phyloP scores from a whole-genome alignment of 2,329 filamentous ascomycete species.

The Epicoccum nigrum region DNA sequence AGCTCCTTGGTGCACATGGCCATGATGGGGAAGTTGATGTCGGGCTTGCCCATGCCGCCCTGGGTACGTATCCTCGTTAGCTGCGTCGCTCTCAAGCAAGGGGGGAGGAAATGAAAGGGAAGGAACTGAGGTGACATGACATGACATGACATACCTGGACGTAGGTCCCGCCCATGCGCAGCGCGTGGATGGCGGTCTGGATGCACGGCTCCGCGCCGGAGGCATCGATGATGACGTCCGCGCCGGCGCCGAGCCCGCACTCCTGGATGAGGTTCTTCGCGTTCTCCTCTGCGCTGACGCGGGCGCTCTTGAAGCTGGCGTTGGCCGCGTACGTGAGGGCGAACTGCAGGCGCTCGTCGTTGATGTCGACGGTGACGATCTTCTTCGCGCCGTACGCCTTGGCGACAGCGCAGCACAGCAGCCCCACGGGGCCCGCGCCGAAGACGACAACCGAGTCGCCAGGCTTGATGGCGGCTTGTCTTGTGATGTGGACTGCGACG shows the following conservation, averaged over 20 bases:
- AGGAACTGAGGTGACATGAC: no score
- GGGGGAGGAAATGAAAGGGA: no score
- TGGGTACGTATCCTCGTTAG: constrained; percentile 18
- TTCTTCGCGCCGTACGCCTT: constrained; percentile 83
- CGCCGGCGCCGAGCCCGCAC: constrained; percentile 63
- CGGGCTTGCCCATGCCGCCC: constrained; percentile 81
- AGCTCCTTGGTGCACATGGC: constrained; percentile 88
- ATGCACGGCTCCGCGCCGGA: constrained; percentile 57
- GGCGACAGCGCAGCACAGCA: constrained; percentile 86
- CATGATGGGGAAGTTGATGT: constrained; percentile 92
- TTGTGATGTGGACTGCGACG: constrained; percentile 58
- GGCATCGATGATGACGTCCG: constrained; percentile 57
- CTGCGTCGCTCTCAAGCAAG: background rate
- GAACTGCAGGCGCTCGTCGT: constrained; percentile 78
- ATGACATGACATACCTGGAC: constrained; percentile 50
- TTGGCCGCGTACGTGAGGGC: constrained; percentile 75
- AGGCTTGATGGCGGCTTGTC: constrained; percentile 51
- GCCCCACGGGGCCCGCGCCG: constrained; percentile 68
- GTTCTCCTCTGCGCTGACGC: constrained; percentile 69
- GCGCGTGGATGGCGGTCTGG: constrained; percentile 57
- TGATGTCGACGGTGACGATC: constrained; percentile 87
- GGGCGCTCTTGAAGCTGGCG: constrained; percentile 66
- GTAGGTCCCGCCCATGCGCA: constrained; percentile 56
- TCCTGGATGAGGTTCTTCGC: constrained; percentile 70
- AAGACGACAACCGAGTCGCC: constrained; percentile 56